Base-by-base conservation (phyloP, 2,329 filamentous ascomycete species). In the Fusarium albosuccineum region DNA sequence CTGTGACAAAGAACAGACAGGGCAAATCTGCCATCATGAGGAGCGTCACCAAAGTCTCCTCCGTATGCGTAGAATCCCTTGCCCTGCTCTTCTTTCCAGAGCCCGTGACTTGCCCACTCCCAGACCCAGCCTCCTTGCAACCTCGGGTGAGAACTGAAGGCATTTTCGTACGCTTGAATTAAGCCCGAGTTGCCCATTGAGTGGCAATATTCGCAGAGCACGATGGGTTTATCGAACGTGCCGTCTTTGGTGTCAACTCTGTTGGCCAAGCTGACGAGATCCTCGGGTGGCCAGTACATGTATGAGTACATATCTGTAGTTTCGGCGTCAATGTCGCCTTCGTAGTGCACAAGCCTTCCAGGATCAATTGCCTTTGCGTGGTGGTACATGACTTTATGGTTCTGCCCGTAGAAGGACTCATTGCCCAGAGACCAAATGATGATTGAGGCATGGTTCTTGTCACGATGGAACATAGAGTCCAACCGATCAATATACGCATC, bases 401-500 rank as follows among this genome's bases (percentile, higher is more conserved):
- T 92, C 11, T 80, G 78, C 1, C 90, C 90, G 68, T 90, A 91
- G 73, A 91, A 92, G 0, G 89, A 85, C 73, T 92, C 90, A 69
- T 92, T 92, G 0, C 90, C 90, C 0, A 92, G 79, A 22, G 87
- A 89, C 90, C 90, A 92, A 41, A 91, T 85, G 49, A 92, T 86
- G 42, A 92, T 81, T 9, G 83, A 88, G 1, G 90, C 75, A 65
- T 91, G 88, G 57, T 92, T 89, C 76, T 91, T 91, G 76, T 92
- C 89, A 14, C 90, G 82, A 68, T 87, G 82, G 0, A 92, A 82
- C 62, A 92, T 76, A 57, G 90, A 87, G 41, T 81, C 76, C 59
- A 87, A 86, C 5, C 90, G 86, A 74, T 92, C 90, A 3, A 92
- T 86, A 4, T 82, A 82, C 49, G 79, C 81, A 1, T 34, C 48